A percentile compares a stretch with the other conserved stretches of the same genome.
Conservation (phyloP, 441 rosid species). For the Mallotus japonicus region DNA sequence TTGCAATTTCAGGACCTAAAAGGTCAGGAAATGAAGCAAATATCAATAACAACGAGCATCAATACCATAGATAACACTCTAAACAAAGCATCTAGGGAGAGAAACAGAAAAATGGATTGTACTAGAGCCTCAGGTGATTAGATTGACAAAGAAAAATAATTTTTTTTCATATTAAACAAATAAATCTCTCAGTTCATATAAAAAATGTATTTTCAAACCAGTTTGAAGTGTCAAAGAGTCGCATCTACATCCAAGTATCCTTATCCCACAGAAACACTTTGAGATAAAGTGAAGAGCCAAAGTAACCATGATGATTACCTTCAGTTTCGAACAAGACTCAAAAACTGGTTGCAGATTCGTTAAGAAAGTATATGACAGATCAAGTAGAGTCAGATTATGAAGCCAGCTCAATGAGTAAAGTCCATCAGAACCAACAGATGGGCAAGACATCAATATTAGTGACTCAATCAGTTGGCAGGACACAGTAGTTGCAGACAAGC, state of each 20-base stretch:
- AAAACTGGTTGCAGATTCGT: slow-evolving; percentile 80
- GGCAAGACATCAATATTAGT: slow-evolving; percentile 89
- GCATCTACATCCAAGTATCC: neutral
- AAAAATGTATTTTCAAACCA: neutral
- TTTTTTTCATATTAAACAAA: neutral
- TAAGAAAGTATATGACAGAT: slow-evolving; percentile 90
- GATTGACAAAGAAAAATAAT: neutral
- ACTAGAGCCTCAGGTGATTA: neutral
- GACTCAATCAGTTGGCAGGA: slow-evolving; percentile 87
- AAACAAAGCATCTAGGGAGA: neutral
- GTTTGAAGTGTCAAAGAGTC: neutral
- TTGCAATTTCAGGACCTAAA: slow-evolving; percentile 86
- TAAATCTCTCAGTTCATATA: neutral
- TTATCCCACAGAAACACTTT: neutral
- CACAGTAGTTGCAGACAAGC: slow-evolving; percentile 72
- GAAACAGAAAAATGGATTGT: neutral
- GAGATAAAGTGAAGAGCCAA: neutral
- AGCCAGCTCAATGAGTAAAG: slow-evolving; percentile 68
- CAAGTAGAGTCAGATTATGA: slow-evolving; percentile 61
- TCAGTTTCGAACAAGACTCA: slow-evolving; percentile 64
- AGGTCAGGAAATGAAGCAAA: slow-evolving; percentile 17
- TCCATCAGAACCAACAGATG: slow-evolving; percentile 76
- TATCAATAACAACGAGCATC: neutral
- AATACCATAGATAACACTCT: neutral
- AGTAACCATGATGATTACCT: slow-evolving; percentile 18